Evolutionary conservation across 2,329 filamentous ascomycete species (phyloP), one percentile per base, ranked within the genome.

Genomic region (Epichloe amarillans): DNA sequence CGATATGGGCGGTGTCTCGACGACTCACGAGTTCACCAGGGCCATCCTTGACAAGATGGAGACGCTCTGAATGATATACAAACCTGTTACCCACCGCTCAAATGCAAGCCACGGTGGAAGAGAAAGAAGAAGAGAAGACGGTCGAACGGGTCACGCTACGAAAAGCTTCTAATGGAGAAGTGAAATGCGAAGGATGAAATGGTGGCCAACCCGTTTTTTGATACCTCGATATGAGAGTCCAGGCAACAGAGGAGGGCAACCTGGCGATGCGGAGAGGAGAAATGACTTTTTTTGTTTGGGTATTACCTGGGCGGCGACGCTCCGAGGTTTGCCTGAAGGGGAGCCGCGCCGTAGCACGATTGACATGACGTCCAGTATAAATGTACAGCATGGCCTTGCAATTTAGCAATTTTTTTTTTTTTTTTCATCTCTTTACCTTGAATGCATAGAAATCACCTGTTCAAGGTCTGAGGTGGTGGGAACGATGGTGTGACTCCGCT

Each of bases 41-140:
- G 90, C 93, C 62, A 86, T 98, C 65, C 79, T 98, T 65, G 82
- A 90, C 75, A 88, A 93, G 79, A 95, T 98, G 89, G 91, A 97
- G 77, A 72, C 75, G 60, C 63, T 83, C 67, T 84, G 79, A 78
- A 67, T 12, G 11, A 21, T 46, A 1, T 46, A 41, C 12, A 3
- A 23, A 15, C 3, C 12, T 12, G 19, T 23, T 21, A 41, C 11
- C 19, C 17, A n/a, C 46, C 36, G 21, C 30, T 21, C 5, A 42
- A 11, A 26, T 14, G 5, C 43, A n/a, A 30, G 35, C 17, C 23
- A 40, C 6, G 36, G 15, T 19, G 17, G 30, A n/a, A 23, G 10
- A 35, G 38, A 7, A 5, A 21, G 5, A 41, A 14, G 19, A 15
- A 37, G 35, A 7, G 38, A 12, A 42, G 5, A 36, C 41, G 10